phyloP scores from a whole-genome alignment of 768 basidiomycete genomes.

The Nidularia pulvinata region DNA sequence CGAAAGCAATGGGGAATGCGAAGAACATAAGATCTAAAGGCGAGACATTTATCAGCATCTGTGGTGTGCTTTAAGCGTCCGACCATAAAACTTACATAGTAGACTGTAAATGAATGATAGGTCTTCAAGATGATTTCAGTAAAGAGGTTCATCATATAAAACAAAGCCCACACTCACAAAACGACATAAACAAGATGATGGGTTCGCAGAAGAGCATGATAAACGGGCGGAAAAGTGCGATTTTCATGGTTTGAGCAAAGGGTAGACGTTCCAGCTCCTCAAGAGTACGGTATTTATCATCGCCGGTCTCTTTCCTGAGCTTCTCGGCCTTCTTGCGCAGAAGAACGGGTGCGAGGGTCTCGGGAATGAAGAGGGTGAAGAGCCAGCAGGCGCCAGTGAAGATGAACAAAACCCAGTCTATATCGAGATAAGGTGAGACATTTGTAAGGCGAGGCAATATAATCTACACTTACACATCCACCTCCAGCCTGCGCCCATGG shows the following conservation, averaged over 20 bases:
- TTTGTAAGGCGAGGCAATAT: too few species aligned
- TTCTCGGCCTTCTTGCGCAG: slow-evolving; percentile 37
- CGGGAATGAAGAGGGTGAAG: slow-evolving; percentile 43
- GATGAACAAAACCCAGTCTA: slow-evolving; percentile 43
- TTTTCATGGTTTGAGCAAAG: slow-evolving; percentile 26
- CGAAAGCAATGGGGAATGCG: slow-evolving; percentile 42
- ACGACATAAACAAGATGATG: slow-evolving; percentile 39
- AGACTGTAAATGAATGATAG: slow-evolving; percentile 42
- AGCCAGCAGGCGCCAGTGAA: slow-evolving; percentile 32
- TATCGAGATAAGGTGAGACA: too few species aligned
- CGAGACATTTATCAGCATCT: too few species aligned
- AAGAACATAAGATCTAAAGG: slow-evolving; percentile 42
- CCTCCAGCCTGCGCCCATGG: slow-evolving; percentile 41
- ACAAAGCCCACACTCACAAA: slow-evolving; percentile 19
- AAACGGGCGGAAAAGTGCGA: slow-evolving; percentile 35
- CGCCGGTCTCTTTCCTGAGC: slow-evolving; percentile 37
- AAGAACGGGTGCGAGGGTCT: slow-evolving; percentile 48
- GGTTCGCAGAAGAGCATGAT: slow-evolving; percentile 42
- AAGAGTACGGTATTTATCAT: slow-evolving; percentile 27
- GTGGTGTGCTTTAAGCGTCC: too few species aligned
- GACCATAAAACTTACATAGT: slow-evolving; percentile 21
- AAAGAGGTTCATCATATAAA: too few species aligned
- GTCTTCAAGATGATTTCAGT: too few species aligned
- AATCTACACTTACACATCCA: slow-evolving; percentile 34
- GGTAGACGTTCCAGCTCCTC: slow-evolving; percentile 35